A percentile compares a stretch with the other conserved stretches of the same genome.
These are phyloP conservation scores for Vachellia pachyceras DNA, from an alignment of 306 rosid species.

Conservation along the genomic window DNA sequence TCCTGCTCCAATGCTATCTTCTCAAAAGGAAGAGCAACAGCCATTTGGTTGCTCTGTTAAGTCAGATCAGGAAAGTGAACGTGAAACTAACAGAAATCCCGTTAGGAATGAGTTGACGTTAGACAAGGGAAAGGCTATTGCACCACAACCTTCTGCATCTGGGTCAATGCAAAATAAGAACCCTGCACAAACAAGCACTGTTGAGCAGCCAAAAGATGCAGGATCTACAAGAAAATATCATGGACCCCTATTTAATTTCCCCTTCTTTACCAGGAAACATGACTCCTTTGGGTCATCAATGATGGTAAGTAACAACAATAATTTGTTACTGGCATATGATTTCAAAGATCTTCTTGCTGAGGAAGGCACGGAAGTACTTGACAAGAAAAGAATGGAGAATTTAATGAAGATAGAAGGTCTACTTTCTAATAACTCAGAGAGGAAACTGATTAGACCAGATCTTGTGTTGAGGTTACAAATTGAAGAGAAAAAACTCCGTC, in stretches of 20 bases:
- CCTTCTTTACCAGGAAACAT: slow-evolving; percentile 91
- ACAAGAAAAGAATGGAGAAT: slow-evolving; percentile 82
- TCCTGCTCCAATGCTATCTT: slow-evolving; percentile 48
- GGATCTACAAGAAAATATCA: slow-evolving; percentile 82
- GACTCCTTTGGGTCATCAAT: slow-evolving; percentile 91
- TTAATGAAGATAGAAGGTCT: slow-evolving; percentile 90
- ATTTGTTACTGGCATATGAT: slow-evolving; percentile 86
- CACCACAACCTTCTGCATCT: slow-evolving; percentile 64
- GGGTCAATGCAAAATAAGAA: slow-evolving; percentile 69
- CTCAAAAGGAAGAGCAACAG: slow-evolving; percentile 80
- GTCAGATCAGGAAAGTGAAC: slow-evolving; percentile 75
- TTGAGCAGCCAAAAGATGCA: slow-evolving; percentile 75
- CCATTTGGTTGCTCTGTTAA: slow-evolving; percentile 56
- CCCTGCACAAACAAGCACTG: slow-evolving; percentile 64
- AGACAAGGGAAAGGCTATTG: slow-evolving; percentile 87
- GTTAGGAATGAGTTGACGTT: slow-evolving; percentile 60
- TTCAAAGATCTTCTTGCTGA: slow-evolving; percentile 89
- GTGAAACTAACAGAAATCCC: slow-evolving; percentile 53
- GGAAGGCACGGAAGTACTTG: slow-evolving; percentile 86
- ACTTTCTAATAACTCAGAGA: slow-evolving; percentile 79
- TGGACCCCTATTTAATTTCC: slow-evolving; percentile 98
- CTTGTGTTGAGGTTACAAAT: slow-evolving; percentile 92
- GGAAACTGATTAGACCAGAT: slow-evolving; percentile 95
- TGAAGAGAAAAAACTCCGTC: slow-evolving; percentile 95
- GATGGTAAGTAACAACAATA: slow-evolving; percentile 71